Evolutionary conservation across 805 yeast species (phyloP).

Genomic region (Schizosaccharomyces lindneri): DNA sequence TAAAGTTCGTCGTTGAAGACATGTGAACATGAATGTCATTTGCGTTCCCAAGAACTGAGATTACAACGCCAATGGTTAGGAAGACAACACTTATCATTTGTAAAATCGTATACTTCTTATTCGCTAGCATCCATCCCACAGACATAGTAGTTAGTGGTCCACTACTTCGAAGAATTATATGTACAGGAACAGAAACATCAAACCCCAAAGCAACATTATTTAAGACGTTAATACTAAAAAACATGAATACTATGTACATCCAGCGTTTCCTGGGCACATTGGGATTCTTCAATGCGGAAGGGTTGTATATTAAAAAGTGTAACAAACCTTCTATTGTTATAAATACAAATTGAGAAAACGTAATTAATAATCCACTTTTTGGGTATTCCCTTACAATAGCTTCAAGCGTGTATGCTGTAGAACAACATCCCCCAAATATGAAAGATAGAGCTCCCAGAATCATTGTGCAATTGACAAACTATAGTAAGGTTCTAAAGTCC

Average conservation of each 20-base stretch:
- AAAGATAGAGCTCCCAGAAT: constrained; percentile 11
- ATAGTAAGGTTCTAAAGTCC: no score
- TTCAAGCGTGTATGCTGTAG: constrained; percentile 42
- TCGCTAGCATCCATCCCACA: constrained; percentile 23
- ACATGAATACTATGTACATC: constrained; percentile 24
- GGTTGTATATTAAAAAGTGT: constrained; percentile 8
- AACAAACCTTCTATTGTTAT: constrained; percentile 23
- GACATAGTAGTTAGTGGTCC: constrained; percentile 38
- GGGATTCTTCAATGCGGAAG: constrained; percentile 15
- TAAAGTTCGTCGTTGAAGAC: constrained; percentile 10
- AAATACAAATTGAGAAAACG: constrained; percentile 30
- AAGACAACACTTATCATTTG: constrained; percentile 29
- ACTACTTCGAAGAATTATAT: constrained; percentile 39
- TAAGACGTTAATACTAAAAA: constrained; percentile 25
- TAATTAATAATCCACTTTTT: constrained; percentile 24
- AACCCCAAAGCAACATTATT: constrained; percentile 35
- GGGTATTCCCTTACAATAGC: constrained; percentile 17
- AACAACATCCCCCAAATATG: constrained; percentile 52
- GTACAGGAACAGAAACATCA: constrained; percentile 34
- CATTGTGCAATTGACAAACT: constrained; percentile 8
- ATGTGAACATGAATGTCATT: constrained; percentile 4
- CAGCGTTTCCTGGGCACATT: constrained; percentile 16
- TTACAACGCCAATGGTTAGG: constrained; percentile 30
- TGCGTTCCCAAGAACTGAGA: constrained; percentile 15
- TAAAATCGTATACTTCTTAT: constrained; percentile 20